Base-by-base conservation (phyloP, 352 stramenopile species). In the Pythium dissimile region DNA sequence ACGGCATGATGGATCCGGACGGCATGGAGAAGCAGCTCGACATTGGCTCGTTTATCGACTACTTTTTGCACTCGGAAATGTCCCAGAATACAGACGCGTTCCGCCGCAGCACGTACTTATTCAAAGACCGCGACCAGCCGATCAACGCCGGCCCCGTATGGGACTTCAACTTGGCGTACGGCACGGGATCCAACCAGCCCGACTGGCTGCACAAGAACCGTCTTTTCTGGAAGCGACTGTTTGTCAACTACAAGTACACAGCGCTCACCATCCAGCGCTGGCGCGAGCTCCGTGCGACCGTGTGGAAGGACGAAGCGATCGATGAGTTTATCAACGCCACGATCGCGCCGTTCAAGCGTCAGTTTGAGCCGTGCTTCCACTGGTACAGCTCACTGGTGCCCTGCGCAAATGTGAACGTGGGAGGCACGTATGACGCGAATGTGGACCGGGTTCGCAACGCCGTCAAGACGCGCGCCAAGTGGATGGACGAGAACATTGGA, bases 161-260 rank as follows among this genome's bases (percentile, higher is more conserved):
- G 82, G 82, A 92, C 37, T 62, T 92, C 16, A 90, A 92, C 54
- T 46, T 92, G 32, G 82, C 77, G n/a, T 92, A 88, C 63, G 82
- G 82, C 51, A 86, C 78, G 26, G 82, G 82, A 6, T 70, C 77
- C 11, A 62, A 78, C 59, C 77, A 83, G 26, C 54, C 72, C 35
- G 69, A 81, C 50, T 92, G 80, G 82, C 79, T 88, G 55, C 88
- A 73, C 64, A 66, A 61, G 18, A 72, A 78, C 54, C 83, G 86
- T 56, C 82, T 75, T 15, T 77, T 77, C 45, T 92, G 81, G 81
- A 89, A 87, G 58, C 81, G 81, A 2, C 59, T 92, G 34, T 75
- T 86, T 62, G 84, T 77, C 69, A 80, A 91, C 64, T 80, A 85
- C 62, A 80, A 89, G 70, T 72, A 86, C 44, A 72, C 77, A 23